Evolutionary conservation across 306 rosid species (phyloP).

Genomic region (Inga laurina): DNA sequence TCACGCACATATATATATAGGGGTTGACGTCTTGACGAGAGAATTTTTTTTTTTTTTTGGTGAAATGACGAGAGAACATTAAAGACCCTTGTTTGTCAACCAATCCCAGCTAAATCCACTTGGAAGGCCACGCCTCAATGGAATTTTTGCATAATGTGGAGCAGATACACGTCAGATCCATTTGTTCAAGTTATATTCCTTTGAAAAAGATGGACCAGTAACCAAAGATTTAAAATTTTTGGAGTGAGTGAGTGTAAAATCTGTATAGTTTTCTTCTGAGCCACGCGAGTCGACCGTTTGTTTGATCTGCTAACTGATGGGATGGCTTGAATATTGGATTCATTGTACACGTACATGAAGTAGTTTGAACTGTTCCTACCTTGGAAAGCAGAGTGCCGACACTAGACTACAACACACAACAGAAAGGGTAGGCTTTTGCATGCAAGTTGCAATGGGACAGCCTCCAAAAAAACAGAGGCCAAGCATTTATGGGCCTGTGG

Average conservation of each 20-base stretch:
- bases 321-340: background rate
- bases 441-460: background rate
- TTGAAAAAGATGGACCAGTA: no score
- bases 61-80: background rate
- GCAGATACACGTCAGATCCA: background rate
- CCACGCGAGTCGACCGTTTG: background rate
- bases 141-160: background rate
- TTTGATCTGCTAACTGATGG: background rate
- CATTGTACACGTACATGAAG: background rate
- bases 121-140: background rate
- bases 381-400: background rate
- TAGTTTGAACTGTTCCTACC: background rate
- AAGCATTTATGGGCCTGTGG: conserved; percentile 25
- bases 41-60: no score
- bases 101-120: background rate
- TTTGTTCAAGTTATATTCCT: background rate
- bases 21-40: background rate
- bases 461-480: background rate
- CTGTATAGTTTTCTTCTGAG: no score
- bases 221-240: no score
- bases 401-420: background rate
- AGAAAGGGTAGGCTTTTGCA: background rate
- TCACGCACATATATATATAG: background rate
- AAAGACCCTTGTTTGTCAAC: background rate
- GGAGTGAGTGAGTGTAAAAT: no score